Evolutionary conservation across 1,284 basidiomycete genomes (phyloP).

Genomic region (Hymenochaete sp.): DNA sequence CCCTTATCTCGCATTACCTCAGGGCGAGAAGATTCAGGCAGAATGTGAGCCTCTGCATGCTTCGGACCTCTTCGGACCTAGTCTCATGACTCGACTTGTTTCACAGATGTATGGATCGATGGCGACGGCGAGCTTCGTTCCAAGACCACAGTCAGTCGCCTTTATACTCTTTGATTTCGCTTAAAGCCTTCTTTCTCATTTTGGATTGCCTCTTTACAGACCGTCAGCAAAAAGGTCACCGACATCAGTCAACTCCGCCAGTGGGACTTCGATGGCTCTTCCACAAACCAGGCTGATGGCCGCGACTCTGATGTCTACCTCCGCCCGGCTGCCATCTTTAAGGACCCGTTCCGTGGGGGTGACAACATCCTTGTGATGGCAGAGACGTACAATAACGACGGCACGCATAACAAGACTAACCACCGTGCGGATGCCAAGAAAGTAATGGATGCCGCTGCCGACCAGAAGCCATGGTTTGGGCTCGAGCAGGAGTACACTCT

Average conservation of each 20-base stretch:
- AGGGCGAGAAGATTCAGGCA: constrained; percentile 85
- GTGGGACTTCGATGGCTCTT: constrained; percentile 99
- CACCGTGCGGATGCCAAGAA: constrained; percentile 87
- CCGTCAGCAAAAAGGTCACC: constrained; percentile 75
- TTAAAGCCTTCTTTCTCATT: background rate
- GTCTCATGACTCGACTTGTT: constrained; percentile 22
- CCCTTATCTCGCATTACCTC: constrained; percentile 77
- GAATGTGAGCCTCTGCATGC: constrained; percentile 59
- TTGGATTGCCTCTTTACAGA: constrained; percentile 36
- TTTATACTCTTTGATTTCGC: background rate
- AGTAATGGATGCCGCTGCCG: constrained; percentile 86
- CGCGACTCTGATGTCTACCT: constrained; percentile 97
- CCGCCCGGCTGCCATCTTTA: constrained; percentile 95
- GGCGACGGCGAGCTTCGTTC: constrained; percentile 87
- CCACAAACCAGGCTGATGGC: constrained; percentile 93
- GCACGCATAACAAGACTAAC: constrained; percentile 97
- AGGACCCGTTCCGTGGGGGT: constrained; percentile 98
- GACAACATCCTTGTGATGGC: constrained; percentile 97
- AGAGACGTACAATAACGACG: constrained; percentile 98
- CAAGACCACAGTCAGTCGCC: constrained; percentile 73
- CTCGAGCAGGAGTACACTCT: constrained; percentile 99
- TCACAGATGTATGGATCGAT: constrained; percentile 88
- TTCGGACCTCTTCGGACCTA: constrained; percentile 29
- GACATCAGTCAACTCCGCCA: constrained; percentile 82
- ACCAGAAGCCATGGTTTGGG: constrained; percentile 91